Percentiles rank a stretch among this genome's conserved stretches.
These are phyloP conservation scores for Podospora pseudocomata DNA, from an alignment of 495 filamentous ascomycete genomes.

Conservation along the genomic window DNA sequence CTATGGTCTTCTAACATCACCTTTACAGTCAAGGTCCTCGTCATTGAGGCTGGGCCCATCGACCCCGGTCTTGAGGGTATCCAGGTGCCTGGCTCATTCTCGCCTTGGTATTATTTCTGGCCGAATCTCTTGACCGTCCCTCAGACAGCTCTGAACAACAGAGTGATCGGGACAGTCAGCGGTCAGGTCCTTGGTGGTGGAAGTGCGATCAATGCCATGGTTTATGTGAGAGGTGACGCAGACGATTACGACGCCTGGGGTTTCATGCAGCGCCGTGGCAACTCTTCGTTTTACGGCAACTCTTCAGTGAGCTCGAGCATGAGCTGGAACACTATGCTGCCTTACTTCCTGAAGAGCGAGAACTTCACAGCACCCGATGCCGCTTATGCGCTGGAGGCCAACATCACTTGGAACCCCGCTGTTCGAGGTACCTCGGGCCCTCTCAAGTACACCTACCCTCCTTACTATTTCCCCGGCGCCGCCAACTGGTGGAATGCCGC, in stretches of 20 bases:
- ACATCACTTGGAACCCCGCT: constrained; percentile 40
- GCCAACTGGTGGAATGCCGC: constrained; percentile 34
- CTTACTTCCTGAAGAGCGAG: constrained; percentile 54
- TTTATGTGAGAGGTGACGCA: constrained; percentile 38
- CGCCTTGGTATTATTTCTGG: constrained; percentile 31
- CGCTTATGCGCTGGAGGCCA: constrained; percentile 23
- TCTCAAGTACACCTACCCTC: constrained; percentile 39
- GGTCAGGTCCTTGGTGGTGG: constrained; percentile 43
- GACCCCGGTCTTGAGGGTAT: constrained; percentile 30
- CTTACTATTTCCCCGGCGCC: constrained; percentile 37
- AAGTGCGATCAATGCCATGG: constrained; percentile 44
- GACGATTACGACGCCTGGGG: constrained; percentile 59
- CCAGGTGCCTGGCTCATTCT: constrained; percentile 26
- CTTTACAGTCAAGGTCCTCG: constrained; percentile 36
- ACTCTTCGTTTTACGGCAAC: constrained; percentile 48
- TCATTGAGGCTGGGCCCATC: constrained; percentile 43
- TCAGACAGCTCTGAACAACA: constrained; percentile 27
- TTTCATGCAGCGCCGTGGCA: constrained; percentile 43
- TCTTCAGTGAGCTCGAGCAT: neutral
- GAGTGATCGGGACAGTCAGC: constrained; percentile 20
- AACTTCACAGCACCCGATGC: constrained; percentile 28
- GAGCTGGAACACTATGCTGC: constrained; percentile 55
- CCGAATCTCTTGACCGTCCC: constrained; percentile 24
- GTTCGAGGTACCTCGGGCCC: constrained; percentile 40
- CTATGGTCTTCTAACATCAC: neutral